Evolutionary conservation across 2,329 filamentous ascomycete genomes (phyloP), one percentile per base, ranked within the genome.

Genomic region (Nigrospora oryzae): DNA sequence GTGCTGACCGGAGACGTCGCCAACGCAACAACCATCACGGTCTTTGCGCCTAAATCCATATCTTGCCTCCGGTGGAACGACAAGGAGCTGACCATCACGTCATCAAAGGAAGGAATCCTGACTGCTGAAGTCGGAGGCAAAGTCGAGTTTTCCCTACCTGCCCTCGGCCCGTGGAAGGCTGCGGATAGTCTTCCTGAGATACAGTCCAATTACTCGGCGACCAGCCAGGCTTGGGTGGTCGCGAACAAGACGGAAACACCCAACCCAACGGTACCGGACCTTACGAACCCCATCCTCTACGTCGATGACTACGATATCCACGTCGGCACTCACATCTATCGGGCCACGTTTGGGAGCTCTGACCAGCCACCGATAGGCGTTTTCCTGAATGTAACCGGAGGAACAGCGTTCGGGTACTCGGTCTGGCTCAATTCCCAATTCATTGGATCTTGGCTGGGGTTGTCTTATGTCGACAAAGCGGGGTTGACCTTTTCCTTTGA

Each of bases 271-370:
- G 60, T 63, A 13, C 75, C 76, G 0, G 65, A 71, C 3, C 53
- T 58, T 11, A 75, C 73, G 7, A 68, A 77, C 31, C 75, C 77
- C 0, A 71, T 79, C 0, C 64, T 81, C 1, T 80, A 75, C 49
- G 72, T 75, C 1, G 74, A 74, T 32, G 75, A 81, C 49, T 80
- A 80, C 53, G 69, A 69, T 2, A 70, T 75, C 47, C 73, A 79
- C 45, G 63, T 67, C 1, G 76, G 76, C 3, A 72, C 69, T 39
- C 74, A 76, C 46, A 59, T 79, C 38, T 80, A 76, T 47, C 69
- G 74, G 6, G 75, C 73, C 0, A 71, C 69, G 2, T 79, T 79
- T 54, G 53, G 63, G 48, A 65, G 49, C 1, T 63, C 58, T 0
- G 57, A 60, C 2, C 62, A 57, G 10, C 51, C 61, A 0, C 66